These are phyloP conservation scores for Verruconis gallopava DNA, from an alignment of 2,329 filamentous ascomycete species.

Conservation along the genomic window DNA sequence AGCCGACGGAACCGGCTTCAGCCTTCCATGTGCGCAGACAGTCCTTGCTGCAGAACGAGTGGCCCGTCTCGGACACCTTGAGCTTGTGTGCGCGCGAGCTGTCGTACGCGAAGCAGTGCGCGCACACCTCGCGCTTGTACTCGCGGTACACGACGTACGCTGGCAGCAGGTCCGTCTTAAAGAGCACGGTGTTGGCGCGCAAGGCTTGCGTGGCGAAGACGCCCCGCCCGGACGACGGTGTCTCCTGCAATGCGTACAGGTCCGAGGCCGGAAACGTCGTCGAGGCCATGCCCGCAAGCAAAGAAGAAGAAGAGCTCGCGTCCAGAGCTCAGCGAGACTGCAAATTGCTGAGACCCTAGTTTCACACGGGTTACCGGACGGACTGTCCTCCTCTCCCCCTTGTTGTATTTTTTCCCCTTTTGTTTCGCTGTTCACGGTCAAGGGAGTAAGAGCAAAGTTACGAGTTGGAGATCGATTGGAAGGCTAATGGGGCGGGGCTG, in stretches of 20 bases:
- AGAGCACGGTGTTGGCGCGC: slow-evolving; percentile 23
- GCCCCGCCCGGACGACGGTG: slow-evolving; percentile 30
- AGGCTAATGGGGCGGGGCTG: no score
- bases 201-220: slow-evolving; percentile 29
- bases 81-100: slow-evolving; percentile 28
- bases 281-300: no score
- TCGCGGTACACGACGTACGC: slow-evolving; percentile 30
- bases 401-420: no score
- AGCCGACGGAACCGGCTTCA: slow-evolving; percentile 17
- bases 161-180: slow-evolving; percentile 24
- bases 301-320: no score
- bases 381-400: no score
- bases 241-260: slow-evolving; percentile 14
- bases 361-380: no score
- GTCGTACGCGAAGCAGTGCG: slow-evolving; percentile 33
- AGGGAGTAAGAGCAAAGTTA: no score
- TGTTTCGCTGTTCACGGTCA: no score
- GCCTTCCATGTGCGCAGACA: slow-evolving; percentile 26
- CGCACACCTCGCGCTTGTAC: slow-evolving; percentile 37
- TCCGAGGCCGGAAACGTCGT: neutral
- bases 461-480: no score
- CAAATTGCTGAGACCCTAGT: no score
- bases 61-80: slow-evolving; percentile 25
- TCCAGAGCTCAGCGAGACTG: no score
- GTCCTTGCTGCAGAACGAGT: slow-evolving; percentile 28